phyloP scores from a whole-genome alignment of 768 basidiomycete species.

The Thelephora ganbajun region DNA sequence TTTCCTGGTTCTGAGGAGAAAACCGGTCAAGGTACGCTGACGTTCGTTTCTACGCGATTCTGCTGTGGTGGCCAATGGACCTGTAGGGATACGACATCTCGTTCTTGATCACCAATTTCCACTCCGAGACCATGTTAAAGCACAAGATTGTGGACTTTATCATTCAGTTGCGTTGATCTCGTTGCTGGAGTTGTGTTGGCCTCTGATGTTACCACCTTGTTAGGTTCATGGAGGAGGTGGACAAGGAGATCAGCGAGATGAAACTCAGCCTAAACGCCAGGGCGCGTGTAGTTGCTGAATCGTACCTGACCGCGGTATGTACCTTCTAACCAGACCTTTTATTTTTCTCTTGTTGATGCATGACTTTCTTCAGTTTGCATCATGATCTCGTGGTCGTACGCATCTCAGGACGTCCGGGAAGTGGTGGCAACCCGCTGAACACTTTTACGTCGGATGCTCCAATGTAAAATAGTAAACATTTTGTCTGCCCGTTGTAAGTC shows the following conservation, averaged over 20 bases:
- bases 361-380: no score
- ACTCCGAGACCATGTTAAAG: conserved; percentile 97
- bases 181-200: neutral
- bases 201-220: neutral
- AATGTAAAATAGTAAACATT: no score
- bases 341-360: no score
- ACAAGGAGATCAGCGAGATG: conserved; percentile 99
- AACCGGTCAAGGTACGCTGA: conserved; percentile 67
- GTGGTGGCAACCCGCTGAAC: no score
- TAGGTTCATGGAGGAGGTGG: conserved; percentile 98
- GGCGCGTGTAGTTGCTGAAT: conserved; percentile 94
- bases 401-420: no score
- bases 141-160: conserved; percentile 99
- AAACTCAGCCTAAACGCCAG: conserved; percentile 93
- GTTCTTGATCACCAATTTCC: conserved; percentile 93
- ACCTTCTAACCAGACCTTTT: neutral
- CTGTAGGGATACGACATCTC: conserved; percentile 93
- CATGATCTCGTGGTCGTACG: no score
- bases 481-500: no score
- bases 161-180: conserved; percentile 58
- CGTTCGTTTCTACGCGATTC: neutral
- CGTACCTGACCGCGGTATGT: conserved; percentile 83
- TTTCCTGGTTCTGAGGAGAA: conserved; percentile 91
- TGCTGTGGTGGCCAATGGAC: neutral
- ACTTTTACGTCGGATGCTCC: no score